phyloP scores from a whole-genome alignment of 2,329 filamentous ascomycete species.

The Fusarium kyushuense region DNA sequence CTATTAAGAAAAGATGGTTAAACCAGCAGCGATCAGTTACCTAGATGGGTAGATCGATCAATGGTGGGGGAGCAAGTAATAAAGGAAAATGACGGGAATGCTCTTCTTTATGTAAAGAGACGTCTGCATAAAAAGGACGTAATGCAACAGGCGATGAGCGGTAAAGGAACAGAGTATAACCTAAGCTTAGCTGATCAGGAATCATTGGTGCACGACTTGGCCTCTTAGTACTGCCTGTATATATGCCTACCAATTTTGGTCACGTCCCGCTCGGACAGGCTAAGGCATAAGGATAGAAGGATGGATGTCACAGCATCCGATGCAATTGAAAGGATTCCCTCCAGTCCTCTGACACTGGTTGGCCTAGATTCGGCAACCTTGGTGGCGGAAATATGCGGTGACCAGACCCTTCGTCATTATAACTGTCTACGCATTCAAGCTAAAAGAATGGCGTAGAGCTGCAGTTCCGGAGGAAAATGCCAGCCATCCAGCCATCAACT shows the following conservation, averaged over 20 bases:
- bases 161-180: conserved; percentile 15
- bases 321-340: not conserved
- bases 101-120: conserved; percentile 41
- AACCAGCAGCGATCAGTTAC: conserved; percentile 11
- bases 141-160: conserved; percentile 19
- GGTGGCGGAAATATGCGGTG: conserved; percentile 28
- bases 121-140: conserved; percentile 10
- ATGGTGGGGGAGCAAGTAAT: conserved; percentile 13
- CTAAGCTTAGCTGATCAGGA: not conserved
- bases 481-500: conserved; percentile 30
- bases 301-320: conserved; percentile 6
- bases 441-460: conserved; percentile 43
- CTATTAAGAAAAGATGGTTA: conserved; percentile 4
- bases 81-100: conserved; percentile 16
- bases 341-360: not conserved
- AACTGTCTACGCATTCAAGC: conserved; percentile 13
- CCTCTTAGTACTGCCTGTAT: not conserved
- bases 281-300: conserved; percentile 11
- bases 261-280: too few relatives aligned
- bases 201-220: conserved; percentile 16
- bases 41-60: conserved; percentile 12
- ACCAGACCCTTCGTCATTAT: conserved; percentile 21
- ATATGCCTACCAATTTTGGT: too few relatives aligned
- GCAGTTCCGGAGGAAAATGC: conserved; percentile 22
- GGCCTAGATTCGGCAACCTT: not conserved